Conservation (phyloP, 768 basidiomycete species). For the Albatrellus ellisii region DNA sequence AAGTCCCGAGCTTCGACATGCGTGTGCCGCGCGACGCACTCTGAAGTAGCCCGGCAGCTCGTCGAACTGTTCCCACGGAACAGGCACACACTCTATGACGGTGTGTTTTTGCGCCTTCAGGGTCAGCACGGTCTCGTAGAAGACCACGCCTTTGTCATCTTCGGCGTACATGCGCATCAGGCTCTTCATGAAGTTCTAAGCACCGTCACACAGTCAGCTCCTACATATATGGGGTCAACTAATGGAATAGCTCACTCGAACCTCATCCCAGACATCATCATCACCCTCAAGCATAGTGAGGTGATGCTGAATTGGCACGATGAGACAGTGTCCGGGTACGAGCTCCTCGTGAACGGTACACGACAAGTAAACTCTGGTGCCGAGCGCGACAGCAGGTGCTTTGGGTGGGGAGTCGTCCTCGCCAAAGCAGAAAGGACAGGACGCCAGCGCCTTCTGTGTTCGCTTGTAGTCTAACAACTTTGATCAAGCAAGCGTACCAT, state of each 20-base stretch:
- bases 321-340: constrained; percentile 85
- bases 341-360: constrained; percentile 82
- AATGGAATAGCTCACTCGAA: constrained; percentile 46
- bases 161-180: constrained; percentile 91
- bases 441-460: constrained; percentile 81
- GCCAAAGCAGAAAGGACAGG: constrained; percentile 82
- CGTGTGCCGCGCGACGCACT: constrained; percentile 26
- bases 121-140: constrained; percentile 86
- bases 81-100: constrained; percentile 85
- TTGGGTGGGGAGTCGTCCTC: constrained; percentile 86
- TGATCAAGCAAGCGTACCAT: neutral
- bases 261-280: constrained; percentile 98
- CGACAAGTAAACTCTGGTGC: constrained; percentile 82
- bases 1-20: neutral
- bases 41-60: constrained; percentile 89
- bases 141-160: constrained; percentile 87
- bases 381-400: constrained; percentile 82
- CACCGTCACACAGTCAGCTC: neutral
- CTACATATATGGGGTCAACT: neutral
- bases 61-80: constrained; percentile 83
- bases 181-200: constrained; percentile 78
- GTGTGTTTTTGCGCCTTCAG: constrained; percentile 87
- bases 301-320: constrained; percentile 93
- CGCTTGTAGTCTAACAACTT: constrained; percentile 69
- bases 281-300: constrained; percentile 86